Percentiles rank a stretch among this genome's conserved stretches.
phyloP scores from a whole-genome alignment of 2,329 filamentous ascomycete species.

The Xylariaceae sp. region DNA sequence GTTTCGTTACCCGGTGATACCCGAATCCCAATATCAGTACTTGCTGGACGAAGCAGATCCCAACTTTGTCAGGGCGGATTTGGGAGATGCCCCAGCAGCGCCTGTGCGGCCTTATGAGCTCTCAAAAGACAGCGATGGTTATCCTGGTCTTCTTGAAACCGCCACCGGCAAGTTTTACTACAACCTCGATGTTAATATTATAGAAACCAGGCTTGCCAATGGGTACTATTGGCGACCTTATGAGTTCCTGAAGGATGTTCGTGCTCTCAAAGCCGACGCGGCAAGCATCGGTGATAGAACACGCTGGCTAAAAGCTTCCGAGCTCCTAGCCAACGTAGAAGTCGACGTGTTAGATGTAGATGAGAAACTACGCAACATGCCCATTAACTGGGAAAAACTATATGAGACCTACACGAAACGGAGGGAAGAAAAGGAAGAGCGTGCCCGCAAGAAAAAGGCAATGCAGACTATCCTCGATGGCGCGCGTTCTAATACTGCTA shows the following conservation, averaged over 20 bases:
- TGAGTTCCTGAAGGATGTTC: constrained; percentile 86
- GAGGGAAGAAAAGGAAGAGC: constrained; percentile 53
- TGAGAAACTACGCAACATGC: constrained; percentile 47
- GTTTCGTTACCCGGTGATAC: constrained; percentile 75
- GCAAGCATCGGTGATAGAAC: constrained; percentile 77
- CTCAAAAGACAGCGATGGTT: constrained; percentile 71
- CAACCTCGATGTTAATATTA: constrained; percentile 86
- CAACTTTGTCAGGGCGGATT: constrained; percentile 54
- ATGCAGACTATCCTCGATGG: constrained; percentile 50
- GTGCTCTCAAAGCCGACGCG: constrained; percentile 76
- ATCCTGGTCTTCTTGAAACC: constrained; percentile 68
- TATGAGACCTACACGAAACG: constrained; percentile 68
- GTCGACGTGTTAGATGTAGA: constrained; percentile 82
- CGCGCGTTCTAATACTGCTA: constrained; percentile 46
- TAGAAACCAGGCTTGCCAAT: constrained; percentile 94
- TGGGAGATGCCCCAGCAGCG: constrained; percentile 49
- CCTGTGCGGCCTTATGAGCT: constrained; percentile 71
- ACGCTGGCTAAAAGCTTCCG: constrained; percentile 78
- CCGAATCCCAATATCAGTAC: constrained; percentile 69
- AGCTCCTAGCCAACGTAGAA: constrained; percentile 87
- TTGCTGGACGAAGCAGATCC: constrained; percentile 80
- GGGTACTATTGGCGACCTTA: constrained; percentile 89
- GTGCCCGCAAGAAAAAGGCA: constrained; percentile 56
- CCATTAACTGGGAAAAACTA: constrained; percentile 75
- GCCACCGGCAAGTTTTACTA: constrained; percentile 82